Conservation (phyloP, 202 grass and related monocot species). For the Elaeis oleifera region DNA sequence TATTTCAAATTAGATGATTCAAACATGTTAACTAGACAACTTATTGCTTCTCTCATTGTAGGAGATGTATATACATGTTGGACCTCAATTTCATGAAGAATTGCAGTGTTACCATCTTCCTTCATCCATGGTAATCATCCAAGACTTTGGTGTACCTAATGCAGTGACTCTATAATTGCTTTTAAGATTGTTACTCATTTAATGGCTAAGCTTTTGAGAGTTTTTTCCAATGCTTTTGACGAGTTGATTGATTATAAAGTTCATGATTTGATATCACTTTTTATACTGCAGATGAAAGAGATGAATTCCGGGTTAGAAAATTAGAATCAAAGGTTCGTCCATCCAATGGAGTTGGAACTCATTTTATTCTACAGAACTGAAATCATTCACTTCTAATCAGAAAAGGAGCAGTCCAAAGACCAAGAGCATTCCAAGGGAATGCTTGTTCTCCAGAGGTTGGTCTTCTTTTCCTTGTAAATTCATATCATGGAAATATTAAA, state of each 20-base stretch:
- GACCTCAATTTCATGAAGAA: constrained; percentile 92
- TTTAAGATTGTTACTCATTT: too few relatives aligned
- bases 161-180: not conserved
- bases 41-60: constrained; percentile 23
- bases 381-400: constrained; percentile 59
- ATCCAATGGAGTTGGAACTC: constrained; percentile 37
- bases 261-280: constrained; percentile 14
- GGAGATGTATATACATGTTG: constrained; percentile 89
- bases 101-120: constrained; percentile 84
- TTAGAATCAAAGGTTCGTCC: constrained; percentile 70
- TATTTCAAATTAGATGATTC: too few relatives aligned
- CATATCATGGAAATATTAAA: too few relatives aligned
- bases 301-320: constrained; percentile 81
- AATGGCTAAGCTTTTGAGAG: not conserved
- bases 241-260: not conserved
- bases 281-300: constrained; percentile 73
- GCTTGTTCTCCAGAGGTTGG: constrained; percentile 65
- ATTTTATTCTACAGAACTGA: constrained; percentile 44
- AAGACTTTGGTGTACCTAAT: constrained; percentile 1
- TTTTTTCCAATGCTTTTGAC: not conserved
- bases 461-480: constrained; percentile 6
- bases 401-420: constrained; percentile 78
- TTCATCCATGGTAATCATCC: constrained; percentile 57
- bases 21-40: not conserved
- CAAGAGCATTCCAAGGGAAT: constrained; percentile 52